A percentile compares a stretch with the other conserved stretches of the same genome.
phyloP scores from a whole-genome alignment of 495 filamentous ascomycete genomes.

The Hypoxylon subgilvum region DNA sequence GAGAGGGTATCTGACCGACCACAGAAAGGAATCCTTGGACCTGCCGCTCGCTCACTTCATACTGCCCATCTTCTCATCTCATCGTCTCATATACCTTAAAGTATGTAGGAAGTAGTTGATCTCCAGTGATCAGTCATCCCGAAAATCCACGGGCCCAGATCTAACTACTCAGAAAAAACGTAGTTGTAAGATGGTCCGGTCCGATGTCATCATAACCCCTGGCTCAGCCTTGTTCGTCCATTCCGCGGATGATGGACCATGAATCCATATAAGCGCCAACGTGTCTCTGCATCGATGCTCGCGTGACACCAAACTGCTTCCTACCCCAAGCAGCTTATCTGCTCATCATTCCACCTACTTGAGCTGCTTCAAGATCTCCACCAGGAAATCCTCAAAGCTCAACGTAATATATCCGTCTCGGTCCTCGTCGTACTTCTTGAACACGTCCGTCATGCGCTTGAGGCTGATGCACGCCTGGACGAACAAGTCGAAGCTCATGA shows the following conservation, averaged over 20 bases:
- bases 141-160: background rate
- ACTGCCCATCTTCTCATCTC: background rate
- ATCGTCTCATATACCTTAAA: background rate
- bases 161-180: background rate
- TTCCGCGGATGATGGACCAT: background rate
- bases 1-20: constrained; percentile 21
- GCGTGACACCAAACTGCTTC: background rate
- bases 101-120: background rate
- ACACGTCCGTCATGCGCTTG: constrained; percentile 98
- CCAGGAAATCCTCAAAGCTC: constrained; percentile 82
- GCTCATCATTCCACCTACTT: constrained; percentile 36
- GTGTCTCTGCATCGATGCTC: background rate
- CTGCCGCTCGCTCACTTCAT: background rate
- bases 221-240: background rate
- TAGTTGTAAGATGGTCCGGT: background rate
- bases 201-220: background rate
- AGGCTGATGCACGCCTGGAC: constrained; percentile 96
- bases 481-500: constrained; percentile 95
- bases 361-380: constrained; percentile 61
- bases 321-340: background rate
- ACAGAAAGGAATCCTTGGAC: constrained; percentile 13
- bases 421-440: constrained; percentile 98
- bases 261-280: background rate
- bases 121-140: background rate
- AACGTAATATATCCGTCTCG: constrained; percentile 88